Evolutionary conservation across 192 early-diverging fungal species (phyloP).

Genomic region (Coemansia sp.): DNA sequence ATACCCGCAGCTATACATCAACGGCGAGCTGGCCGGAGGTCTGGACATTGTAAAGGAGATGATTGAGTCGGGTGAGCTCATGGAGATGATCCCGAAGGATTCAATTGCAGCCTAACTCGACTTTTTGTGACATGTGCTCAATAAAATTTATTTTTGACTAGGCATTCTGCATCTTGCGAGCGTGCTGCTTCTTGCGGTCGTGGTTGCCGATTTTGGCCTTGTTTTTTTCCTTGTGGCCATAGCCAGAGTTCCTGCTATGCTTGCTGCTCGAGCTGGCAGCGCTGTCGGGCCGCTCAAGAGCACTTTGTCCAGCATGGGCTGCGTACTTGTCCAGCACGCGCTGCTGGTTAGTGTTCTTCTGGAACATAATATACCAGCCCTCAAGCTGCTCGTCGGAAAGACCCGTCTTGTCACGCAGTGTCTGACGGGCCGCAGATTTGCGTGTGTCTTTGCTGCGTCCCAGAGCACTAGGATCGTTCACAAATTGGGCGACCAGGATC

Average conservation of each 20-base stretch:
- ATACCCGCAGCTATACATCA: conserved; percentile 89
- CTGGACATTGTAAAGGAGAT: conserved; percentile 95
- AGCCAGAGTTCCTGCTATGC: conserved; percentile 17
- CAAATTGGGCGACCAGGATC: conserved; percentile 62
- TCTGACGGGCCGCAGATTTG: conserved; percentile 59
- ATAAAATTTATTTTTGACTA: not conserved
- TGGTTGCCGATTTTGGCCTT: conserved; percentile 72
- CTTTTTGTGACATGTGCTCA: not conserved
- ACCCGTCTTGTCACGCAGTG: conserved; percentile 64
- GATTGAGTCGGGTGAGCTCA: conserved; percentile 72
- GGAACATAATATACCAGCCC: conserved; percentile 90
- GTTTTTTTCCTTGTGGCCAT: conserved; percentile 58
- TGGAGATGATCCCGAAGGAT: conserved; percentile 59
- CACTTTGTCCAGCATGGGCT: conserved; percentile 57
- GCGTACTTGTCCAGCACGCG: conserved; percentile 60
- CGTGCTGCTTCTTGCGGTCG: conserved; percentile 69
- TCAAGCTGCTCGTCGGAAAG: conserved; percentile 90
- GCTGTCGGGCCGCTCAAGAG: conserved; percentile 2
- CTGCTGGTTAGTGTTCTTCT: conserved; percentile 72
- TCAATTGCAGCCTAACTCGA: not conserved
- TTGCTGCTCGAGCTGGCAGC: not conserved
- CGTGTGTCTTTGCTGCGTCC: conserved; percentile 60
- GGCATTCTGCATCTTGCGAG: conserved; percentile 56
- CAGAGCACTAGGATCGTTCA: conserved; percentile 62
- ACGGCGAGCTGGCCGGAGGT: conserved; percentile 91